Evolutionary conservation across 169 alveolate species (phyloP), one percentile per base, ranked within the genome.

Genomic region (Plasmodium vivax): DNA sequence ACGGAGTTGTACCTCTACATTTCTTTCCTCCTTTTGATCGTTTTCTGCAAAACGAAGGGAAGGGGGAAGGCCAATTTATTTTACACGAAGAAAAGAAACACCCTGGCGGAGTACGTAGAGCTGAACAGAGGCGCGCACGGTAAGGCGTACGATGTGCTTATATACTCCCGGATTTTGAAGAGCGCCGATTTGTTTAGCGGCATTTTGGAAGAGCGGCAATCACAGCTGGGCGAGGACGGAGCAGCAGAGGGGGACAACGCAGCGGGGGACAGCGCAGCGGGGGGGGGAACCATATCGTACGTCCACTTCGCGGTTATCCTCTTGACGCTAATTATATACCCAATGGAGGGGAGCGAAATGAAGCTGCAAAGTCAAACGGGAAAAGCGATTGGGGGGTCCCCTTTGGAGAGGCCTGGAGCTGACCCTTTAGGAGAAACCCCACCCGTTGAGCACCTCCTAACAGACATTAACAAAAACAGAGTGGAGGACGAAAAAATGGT

Each of bases 1-100:
- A 51, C 81, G 27, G 95, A 92, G 47, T 71, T 92, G 14, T 54
- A 92, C 82, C 77, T 92, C 41, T 92, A 92, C 79, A 82, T 92
- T 9, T 92, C 95, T 32, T 92, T 92, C 47, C 75, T 92, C 82
- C 71, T 92, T 36, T 92, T 83, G 74, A 75, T 92, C 8, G 32
- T 82, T 14, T 92, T 58, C 43, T 81, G 79, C 56, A 92, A 92
- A 81, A 51, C 41, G 36, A 79, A 92, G 10, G 43, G 68, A 71
- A 72, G 51, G 77, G 47, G 74, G 8, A 82, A 92, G 58, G 54
- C 81, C 34, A 92, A 30, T 27, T 16, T 71, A 47, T 92, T 92
- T 82, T 92, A 72, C 83, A 81, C 56, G 23, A 92, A 82, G n/a
- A 92, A 83, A 32, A 82, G 58, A 58, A 36, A 47, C 23, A 38